Conservation (phyloP, 2,329 filamentous ascomycete genomes). For the Colletotrichum salicis region DNA sequence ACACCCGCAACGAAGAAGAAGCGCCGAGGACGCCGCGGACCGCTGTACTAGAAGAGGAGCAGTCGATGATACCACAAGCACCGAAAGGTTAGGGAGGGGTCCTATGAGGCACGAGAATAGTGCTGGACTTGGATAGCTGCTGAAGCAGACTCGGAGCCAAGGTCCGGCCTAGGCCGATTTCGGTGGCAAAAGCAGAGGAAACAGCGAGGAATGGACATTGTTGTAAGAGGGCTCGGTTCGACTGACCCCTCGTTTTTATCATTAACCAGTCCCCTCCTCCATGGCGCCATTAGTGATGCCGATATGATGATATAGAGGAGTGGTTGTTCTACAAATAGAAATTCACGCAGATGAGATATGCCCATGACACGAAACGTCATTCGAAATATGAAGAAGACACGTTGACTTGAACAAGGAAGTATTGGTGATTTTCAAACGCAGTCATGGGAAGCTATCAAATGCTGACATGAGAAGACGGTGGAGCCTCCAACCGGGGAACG, state of each 20-base stretch:
- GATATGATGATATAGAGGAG: conserved; percentile 27
- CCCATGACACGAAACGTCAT: neutral
- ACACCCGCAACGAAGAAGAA: neutral
- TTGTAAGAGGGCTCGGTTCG: neutral
- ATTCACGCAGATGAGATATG: conserved; percentile 17
- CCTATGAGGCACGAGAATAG: neutral
- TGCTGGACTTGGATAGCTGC: conserved; percentile 18
- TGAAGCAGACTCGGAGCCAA: conserved; percentile 1
- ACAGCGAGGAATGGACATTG: neutral
- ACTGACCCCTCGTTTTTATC: neutral
- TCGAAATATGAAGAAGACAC: neutral
- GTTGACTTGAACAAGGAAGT: neutral
- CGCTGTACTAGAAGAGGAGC: conserved; percentile 1
- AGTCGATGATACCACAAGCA: conserved; percentile 36
- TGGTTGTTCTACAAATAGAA: conserved; percentile 29
- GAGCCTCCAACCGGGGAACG: no score
- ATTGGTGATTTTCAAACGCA: neutral
- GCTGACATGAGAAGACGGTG: no score
- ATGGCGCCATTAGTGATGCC: conserved; percentile 12
- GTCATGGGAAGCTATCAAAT: no score
- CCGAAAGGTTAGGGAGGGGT: neutral
- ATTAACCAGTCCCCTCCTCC: neutral
- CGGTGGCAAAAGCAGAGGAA: neutral
- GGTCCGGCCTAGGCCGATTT: neutral
- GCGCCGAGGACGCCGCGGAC: neutral